phyloP scores from a whole-genome alignment of 371 early-diverging fungal genomes.

The Haplosporangium sp. region DNA sequence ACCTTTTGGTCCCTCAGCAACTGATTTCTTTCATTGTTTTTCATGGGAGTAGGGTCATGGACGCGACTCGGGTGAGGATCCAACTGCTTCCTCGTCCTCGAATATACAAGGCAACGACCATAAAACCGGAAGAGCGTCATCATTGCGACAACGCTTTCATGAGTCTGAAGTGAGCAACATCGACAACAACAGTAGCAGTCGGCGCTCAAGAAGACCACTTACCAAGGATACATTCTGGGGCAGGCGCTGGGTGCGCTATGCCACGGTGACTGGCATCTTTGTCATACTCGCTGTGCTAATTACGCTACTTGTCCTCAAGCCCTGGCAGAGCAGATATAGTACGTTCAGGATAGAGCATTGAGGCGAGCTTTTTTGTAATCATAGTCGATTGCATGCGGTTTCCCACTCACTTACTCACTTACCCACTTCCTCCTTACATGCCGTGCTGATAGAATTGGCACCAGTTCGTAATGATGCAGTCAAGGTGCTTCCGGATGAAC shows the following conservation, averaged over 20 bases:
- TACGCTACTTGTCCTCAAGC: slow-evolving; percentile 13
- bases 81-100: background rate
- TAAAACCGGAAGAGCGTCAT: background rate
- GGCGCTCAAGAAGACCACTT: background rate
- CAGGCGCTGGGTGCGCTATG: slow-evolving; percentile 25
- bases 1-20: background rate
- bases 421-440: background rate
- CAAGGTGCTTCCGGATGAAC: slow-evolving; percentile 35
- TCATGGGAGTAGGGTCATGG: background rate
- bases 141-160: background rate
- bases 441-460: slow-evolving; percentile 8
- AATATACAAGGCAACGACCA: background rate
- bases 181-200: background rate
- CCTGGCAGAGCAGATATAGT: slow-evolving; percentile 24
- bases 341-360: slow-evolving; percentile 3
- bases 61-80: slow-evolving; percentile 4
- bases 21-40: background rate
- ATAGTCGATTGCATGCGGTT: background rate
- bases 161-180: background rate
- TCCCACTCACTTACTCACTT: background rate
- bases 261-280: slow-evolving; percentile 6
- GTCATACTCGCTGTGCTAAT: background rate
- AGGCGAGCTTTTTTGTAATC: too few species aligned
- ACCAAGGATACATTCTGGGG: slow-evolving; percentile 12
- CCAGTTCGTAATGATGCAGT: slow-evolving; percentile 35